Conservation (phyloP, 441 rosid genomes). For the Populus hybrid region DNA sequence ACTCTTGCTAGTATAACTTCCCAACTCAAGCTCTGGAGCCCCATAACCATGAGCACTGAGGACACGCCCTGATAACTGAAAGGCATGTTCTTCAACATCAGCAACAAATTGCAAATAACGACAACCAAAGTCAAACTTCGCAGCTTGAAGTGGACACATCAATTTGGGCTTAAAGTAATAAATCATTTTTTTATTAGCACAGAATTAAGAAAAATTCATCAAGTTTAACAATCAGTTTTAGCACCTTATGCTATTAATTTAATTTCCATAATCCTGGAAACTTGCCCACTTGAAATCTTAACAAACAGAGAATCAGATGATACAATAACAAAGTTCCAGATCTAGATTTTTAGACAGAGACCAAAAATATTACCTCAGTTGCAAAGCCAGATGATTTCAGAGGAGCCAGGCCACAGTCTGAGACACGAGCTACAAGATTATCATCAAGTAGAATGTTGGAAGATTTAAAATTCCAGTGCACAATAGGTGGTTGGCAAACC, state of each 20-base stretch:
- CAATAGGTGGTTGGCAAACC: conserved; percentile 70
- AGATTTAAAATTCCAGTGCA: conserved; percentile 75
- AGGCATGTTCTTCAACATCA: conserved; percentile 18
- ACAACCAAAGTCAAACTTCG: background rate
- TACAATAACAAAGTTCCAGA: background rate
- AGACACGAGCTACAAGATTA: conserved; percentile 56
- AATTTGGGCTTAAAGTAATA: background rate
- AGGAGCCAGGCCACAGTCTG: conserved; percentile 79
- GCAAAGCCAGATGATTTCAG: conserved; percentile 46
- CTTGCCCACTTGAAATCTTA: background rate
- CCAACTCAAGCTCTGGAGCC: conserved; percentile 78
- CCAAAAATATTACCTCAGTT: conserved; percentile 48
- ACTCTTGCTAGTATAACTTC: conserved; percentile 78
- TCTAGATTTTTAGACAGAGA: background rate
- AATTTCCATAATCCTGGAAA: background rate
- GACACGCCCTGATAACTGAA: conserved; percentile 79
- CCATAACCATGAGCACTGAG: conserved; percentile 64
- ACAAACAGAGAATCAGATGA: background rate
- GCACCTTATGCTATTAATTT: background rate
- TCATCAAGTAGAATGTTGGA: conserved; percentile 73
- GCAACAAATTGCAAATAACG: background rate
- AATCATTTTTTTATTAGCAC: background rate
- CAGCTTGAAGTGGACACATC: background rate
- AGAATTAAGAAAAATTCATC: background rate
- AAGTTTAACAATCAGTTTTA: background rate